A percentile compares a stretch with the other conserved stretches of the same genome.
Conservation (phyloP, 805 yeast genomes). For the Suhomyces pyralidae region DNA sequence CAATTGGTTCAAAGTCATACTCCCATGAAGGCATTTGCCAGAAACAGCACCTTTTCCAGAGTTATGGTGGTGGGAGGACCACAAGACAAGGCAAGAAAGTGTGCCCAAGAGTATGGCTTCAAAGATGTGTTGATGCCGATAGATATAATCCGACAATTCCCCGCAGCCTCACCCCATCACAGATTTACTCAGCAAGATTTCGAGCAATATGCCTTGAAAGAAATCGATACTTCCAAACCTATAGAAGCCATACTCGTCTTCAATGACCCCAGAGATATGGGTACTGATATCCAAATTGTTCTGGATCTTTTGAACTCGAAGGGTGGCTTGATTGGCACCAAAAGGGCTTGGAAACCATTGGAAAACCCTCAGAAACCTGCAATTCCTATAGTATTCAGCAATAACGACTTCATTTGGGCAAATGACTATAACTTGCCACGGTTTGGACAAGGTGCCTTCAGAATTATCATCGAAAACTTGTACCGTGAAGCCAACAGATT, state of each 20-base stretch:
- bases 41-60: conserved; percentile 45
- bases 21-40: conserved; percentile 64
- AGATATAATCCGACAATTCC: conserved; percentile 61
- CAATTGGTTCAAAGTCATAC: conserved; percentile 88
- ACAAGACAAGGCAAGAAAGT: conserved; percentile 62
- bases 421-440: conserved; percentile 75
- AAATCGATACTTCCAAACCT: conserved; percentile 30
- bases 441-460: conserved; percentile 89
- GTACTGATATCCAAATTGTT: conserved; percentile 77
- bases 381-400: conserved; percentile 74
- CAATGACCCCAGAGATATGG: conserved; percentile 88
- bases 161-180: conserved; percentile 68
- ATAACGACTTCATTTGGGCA: conserved; percentile 85
- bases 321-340: conserved; percentile 63
- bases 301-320: conserved; percentile 66
- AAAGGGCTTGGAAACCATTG: conserved; percentile 26
- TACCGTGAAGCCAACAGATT: conserved; percentile 55
- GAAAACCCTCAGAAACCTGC: conserved; percentile 40
- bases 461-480: conserved; percentile 58
- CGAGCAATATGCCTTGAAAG: conserved; percentile 36
- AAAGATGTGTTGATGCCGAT: conserved; percentile 67
- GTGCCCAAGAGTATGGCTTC: conserved; percentile 78
- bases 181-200: conserved; percentile 46
- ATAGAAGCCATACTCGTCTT: conserved; percentile 80
- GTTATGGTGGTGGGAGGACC: conserved; percentile 87